phyloP scores from a whole-genome alignment of 2,329 filamentous ascomycete genomes.

The Rhinocladiella similis region DNA sequence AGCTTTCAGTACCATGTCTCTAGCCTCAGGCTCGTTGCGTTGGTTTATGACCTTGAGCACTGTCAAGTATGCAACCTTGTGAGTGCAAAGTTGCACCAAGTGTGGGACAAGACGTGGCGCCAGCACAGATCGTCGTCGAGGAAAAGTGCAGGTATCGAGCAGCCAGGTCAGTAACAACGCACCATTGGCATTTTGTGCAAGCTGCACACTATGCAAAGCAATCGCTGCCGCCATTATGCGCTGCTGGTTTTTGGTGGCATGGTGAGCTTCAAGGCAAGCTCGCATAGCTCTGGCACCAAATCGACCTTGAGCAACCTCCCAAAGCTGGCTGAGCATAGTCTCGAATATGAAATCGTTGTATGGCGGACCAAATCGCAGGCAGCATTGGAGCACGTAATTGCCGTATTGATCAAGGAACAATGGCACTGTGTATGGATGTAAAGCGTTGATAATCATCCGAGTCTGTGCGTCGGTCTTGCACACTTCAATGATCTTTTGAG shows the following conservation, averaged over 20 bases:
- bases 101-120: slow-evolving; percentile 90
- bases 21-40: slow-evolving; percentile 87
- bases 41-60: slow-evolving; percentile 99
- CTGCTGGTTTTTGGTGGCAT: slow-evolving; percentile 92
- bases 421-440: slow-evolving; percentile 83
- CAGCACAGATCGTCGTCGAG: slow-evolving; percentile 83
- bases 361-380: slow-evolving; percentile 83
- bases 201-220: slow-evolving; percentile 92
- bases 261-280: slow-evolving; percentile 93
- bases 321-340: slow-evolving; percentile 90
- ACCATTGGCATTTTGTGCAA: slow-evolving; percentile 94
- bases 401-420: slow-evolving; percentile 97
- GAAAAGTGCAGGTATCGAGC: slow-evolving; percentile 95
- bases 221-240: slow-evolving; percentile 91
- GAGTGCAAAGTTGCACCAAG: slow-evolving; percentile 91
- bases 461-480: slow-evolving; percentile 84
- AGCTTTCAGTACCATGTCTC: slow-evolving; percentile 84
- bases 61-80: slow-evolving; percentile 96
- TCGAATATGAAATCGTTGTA: slow-evolving; percentile 98
- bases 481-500: slow-evolving; percentile 98
- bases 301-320: slow-evolving; percentile 88
- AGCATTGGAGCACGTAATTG: slow-evolving; percentile 97
- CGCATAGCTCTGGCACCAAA: slow-evolving; percentile 96
- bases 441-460: slow-evolving; percentile 76
- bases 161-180: slow-evolving; percentile 95